Percentiles rank a stretch among this genome's conserved stretches.
Conservation (phyloP, 768 basidiomycete species). For the Pulveroboletus ravenelii region DNA sequence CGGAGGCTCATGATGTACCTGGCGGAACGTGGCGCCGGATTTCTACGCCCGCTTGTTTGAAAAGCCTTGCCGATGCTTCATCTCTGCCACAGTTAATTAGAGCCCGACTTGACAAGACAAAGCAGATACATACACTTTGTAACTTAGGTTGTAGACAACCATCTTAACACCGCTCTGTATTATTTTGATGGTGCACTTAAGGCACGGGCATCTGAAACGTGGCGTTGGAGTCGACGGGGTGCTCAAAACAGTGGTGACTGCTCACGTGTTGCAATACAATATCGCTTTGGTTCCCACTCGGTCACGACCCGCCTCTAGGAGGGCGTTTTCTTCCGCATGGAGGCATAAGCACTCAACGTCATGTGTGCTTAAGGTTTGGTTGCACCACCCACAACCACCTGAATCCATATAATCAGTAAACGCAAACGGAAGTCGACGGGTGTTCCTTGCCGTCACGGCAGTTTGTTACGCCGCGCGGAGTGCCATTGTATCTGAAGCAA, state of each 20-base stretch:
- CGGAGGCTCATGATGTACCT: constrained; percentile 11
- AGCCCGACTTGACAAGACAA: not conserved
- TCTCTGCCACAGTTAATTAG: constrained; percentile 47
- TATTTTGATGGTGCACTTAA: constrained; percentile 96
- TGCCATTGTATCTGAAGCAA: constrained; percentile 84
- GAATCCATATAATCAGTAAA: constrained; percentile 56
- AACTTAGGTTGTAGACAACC: constrained; percentile 92
- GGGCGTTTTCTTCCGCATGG: constrained; percentile 97
- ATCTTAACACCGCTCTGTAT: constrained; percentile 89
- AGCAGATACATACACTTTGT: constrained; percentile 74
- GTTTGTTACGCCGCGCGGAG: constrained; percentile 83
- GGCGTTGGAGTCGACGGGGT: not conserved
- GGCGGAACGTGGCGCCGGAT: constrained; percentile 66
- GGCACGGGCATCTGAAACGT: constrained; percentile 81
- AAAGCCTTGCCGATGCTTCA: constrained; percentile 72
- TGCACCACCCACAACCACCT: constrained; percentile 86
- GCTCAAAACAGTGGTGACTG: not conserved
- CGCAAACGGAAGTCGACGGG: constrained; percentile 13
- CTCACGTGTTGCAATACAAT: constrained; percentile 97
- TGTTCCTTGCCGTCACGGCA: constrained; percentile 47
- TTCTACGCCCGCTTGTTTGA: constrained; percentile 78
- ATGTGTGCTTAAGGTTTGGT: constrained; percentile 42
- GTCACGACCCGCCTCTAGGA: constrained; percentile 90
- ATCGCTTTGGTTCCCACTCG: constrained; percentile 77
- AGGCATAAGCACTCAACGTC: constrained; percentile 85